A percentile compares a stretch with the other conserved stretches of the same genome.
These are phyloP conservation scores for Solanum gandarillasii DNA, from an alignment of 257 asterid genomes.

Conservation along the genomic window DNA sequence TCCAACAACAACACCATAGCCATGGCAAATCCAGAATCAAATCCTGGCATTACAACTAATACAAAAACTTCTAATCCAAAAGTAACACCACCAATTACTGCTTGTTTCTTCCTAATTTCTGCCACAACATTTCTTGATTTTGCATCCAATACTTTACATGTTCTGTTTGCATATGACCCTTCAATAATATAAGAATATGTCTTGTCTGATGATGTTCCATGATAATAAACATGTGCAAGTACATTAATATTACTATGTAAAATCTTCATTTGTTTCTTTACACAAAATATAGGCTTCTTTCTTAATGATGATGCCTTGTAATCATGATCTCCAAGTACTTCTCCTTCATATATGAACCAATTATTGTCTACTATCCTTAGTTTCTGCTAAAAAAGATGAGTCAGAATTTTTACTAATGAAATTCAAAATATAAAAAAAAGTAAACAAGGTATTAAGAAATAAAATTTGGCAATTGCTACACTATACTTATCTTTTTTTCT, in stretches of 20 bases:
- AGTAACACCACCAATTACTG: conserved; percentile 28
- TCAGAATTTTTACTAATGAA: not conserved
- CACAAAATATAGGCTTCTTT: conserved; percentile 39
- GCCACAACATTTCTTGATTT: conserved; percentile 37
- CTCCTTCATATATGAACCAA: conserved; percentile 70
- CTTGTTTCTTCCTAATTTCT: conserved; percentile 64
- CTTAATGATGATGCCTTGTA: not conserved
- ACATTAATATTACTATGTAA: conserved; percentile 19
- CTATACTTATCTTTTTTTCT: not conserved
- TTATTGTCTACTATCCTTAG: conserved; percentile 31
- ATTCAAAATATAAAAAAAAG: not conserved
- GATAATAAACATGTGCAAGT: conserved; percentile 38
- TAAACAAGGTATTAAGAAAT: not conserved
- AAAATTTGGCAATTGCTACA: not conserved
- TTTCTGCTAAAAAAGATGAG: conserved; percentile 16
- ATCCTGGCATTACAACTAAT: conserved; percentile 20
- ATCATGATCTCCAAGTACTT: conserved; percentile 17
- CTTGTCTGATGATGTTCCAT: conserved; percentile 13
- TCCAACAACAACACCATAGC: conserved; percentile 39
- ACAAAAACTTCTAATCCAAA: conserved; percentile 52
- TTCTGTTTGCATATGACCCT: conserved; percentile 53
- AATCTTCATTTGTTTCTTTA: conserved; percentile 24
- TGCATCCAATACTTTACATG: conserved; percentile 53
- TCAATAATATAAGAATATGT: conserved; percentile 31
- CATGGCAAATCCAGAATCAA: conserved; percentile 34